Evolutionary conservation across 805 yeast genomes (phyloP).

Genomic region (Lipomyces anomalus): DNA sequence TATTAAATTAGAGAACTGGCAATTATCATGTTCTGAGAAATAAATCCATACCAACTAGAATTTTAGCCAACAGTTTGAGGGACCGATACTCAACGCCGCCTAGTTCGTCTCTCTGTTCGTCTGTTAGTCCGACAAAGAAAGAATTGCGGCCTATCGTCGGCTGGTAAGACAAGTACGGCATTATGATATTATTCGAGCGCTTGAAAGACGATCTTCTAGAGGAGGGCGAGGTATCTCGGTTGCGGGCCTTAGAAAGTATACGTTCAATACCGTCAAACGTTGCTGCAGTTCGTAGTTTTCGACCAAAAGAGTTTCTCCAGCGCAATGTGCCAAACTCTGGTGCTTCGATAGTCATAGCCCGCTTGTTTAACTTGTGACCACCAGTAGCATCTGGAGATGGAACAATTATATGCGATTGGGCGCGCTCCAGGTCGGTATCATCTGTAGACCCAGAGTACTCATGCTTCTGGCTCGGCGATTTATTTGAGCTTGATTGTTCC

Average conservation of each 20-base stretch:
- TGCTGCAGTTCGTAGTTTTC: not conserved
- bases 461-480: not conserved
- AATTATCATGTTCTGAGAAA: too few species aligned
- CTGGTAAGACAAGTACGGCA: constrained; percentile 73
- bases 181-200: too few species aligned
- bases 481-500: not conserved
- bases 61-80: constrained; percentile 62
- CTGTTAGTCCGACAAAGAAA: constrained; percentile 74
- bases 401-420: constrained; percentile 1
- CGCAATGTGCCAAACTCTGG: constrained; percentile 8
- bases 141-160: constrained; percentile 94
- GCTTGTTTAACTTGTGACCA: constrained; percentile 30
- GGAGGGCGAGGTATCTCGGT: constrained; percentile 13
- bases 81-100: constrained; percentile 98
- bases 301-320: constrained; percentile 2
- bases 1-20: too few species aligned
- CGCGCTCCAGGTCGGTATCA: constrained; percentile 1
- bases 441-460: not conserved
- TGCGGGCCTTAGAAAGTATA: constrained; percentile 10
- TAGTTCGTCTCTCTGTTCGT: constrained; percentile 81
- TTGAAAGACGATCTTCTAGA: too few species aligned
- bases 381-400: not conserved
- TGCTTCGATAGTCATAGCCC: constrained; percentile 48
- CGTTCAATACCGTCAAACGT: constrained; percentile 17
- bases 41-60: too few species aligned